Conservation (phyloP, 177 flowering plant species). For the Tripterygium wilfordii region DNA sequence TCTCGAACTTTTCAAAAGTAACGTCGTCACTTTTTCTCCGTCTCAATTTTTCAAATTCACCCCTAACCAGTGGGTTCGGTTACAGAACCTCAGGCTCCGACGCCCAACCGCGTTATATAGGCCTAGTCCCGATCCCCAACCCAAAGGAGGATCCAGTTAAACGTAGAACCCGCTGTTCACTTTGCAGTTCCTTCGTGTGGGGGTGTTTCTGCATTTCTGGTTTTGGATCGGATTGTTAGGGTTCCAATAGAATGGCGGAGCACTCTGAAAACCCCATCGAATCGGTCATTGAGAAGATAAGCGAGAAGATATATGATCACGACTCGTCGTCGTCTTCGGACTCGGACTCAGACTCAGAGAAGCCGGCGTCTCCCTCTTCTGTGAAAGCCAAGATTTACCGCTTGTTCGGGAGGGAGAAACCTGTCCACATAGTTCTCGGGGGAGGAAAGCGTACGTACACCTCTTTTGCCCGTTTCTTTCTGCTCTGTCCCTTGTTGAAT, state of each 20-base stretch:
- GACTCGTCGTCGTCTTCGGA: constrained; percentile 51
- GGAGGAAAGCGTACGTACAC: constrained; percentile 70
- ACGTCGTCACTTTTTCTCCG: no score
- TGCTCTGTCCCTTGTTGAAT: not conserved
- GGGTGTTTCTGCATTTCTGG: no score
- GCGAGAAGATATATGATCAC: constrained; percentile 43
- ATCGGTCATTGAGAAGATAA: constrained; percentile 55
- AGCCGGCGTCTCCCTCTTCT: constrained; percentile 24
- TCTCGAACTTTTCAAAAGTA: no score
- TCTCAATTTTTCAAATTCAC: no score
- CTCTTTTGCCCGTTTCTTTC: not conserved
- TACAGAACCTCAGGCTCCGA: no score
- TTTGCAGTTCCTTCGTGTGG: no score
- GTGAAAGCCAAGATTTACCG: constrained; percentile 43
- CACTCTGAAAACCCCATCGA: constrained; percentile 23
- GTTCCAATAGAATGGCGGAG: constrained; percentile 23
- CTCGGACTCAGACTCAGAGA: constrained; percentile 53
- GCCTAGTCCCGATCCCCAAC: no score
- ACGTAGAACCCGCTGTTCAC: no score
- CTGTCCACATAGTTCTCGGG: constrained; percentile 69
- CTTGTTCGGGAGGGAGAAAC: constrained; percentile 72
- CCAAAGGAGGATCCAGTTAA: no score
- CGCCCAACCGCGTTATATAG: no score
- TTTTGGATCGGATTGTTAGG: no score
- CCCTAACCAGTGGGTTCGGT: no score